Evolutionary conservation across 2,329 filamentous ascomycete species (phyloP), one percentile per base, ranked within the genome.

Genomic region (Ascochyta koolunga): DNA sequence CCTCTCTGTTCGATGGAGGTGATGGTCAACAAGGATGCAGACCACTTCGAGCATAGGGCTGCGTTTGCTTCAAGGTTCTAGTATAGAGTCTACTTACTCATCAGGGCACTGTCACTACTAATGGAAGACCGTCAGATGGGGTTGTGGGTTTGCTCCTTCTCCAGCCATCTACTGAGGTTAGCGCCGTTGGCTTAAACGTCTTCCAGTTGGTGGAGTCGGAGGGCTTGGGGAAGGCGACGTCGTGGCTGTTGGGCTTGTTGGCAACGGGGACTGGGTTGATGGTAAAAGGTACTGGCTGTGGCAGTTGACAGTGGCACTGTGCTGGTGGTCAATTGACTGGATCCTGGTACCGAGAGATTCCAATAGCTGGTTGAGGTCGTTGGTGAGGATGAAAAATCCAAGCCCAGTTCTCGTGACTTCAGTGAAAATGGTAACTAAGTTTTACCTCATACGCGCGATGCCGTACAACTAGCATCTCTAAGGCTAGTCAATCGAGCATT

Each of bases 81-180:
- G 47, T 71, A 76, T n/a, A 68, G 59, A 16, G 46, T 62, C 72
- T 71, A 75, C 58, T 76, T 71, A 75, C 58, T 76, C 71, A 50
- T 76, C 74, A 16, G 62, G 25, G 64, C 59, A 27, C 16, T 32
- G 24, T 54, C 45, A 19, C 54, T 50, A 24, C 55, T 53, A 22
- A 58, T 47, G 5, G 42, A 25, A 9, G 55, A 50, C 62, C 65
- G 74, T 58, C 57, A 73, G n/a, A 46, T 50, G 5, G 66, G 60
- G 36, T 72, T 66, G 39, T 63, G 55, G 11, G 42, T 54, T n/a
- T 50, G 41, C 42, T 74, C 71, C 50, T 70, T 61, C 21, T 59
- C 62, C 3, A 74, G 56, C 71, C 72, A 74, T 32, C 67, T 64
- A 15, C 70, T 69, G 7, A 74, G 61, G 33, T 70, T 70, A 24